Percentiles rank a stretch among this genome's conserved stretches.
Evolutionary conservation across 1,284 basidiomycete species (phyloP).

Genomic region (Cronartium ribicola): DNA sequence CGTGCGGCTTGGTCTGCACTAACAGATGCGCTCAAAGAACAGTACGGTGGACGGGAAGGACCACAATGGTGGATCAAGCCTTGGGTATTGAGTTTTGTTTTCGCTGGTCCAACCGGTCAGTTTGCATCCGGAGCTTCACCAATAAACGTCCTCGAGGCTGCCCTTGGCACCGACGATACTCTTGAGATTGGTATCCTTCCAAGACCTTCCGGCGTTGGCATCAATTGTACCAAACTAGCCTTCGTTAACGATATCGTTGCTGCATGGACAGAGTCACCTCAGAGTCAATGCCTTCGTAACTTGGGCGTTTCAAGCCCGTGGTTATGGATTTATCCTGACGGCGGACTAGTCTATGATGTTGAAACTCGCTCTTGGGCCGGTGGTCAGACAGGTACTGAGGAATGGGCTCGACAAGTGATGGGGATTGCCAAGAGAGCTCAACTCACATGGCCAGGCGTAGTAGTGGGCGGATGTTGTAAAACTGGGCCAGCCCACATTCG

Average conservation of each 20-base stretch:
- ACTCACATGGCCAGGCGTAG: slow-evolving; percentile 57
- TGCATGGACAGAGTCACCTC: slow-evolving; percentile 9
- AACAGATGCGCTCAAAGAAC: slow-evolving; percentile 48
- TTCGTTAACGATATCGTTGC: slow-evolving; percentile 2
- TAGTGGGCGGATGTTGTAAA: slow-evolving; percentile 71
- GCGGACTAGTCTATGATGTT: slow-evolving; percentile 61
- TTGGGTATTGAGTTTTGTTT: slow-evolving; percentile 74
- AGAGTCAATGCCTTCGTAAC: slow-evolving; percentile 25
- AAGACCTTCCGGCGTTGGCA: slow-evolving; percentile 59
- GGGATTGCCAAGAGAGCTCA: slow-evolving; percentile 38
- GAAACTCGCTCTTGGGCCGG: slow-evolving; percentile 56
- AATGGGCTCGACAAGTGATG: slow-evolving; percentile 41
- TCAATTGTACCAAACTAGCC: slow-evolving; percentile 64
- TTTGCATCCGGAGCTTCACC: slow-evolving; percentile 19
- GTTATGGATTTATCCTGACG: slow-evolving; percentile 71
- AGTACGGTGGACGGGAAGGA: slow-evolving; percentile 47
- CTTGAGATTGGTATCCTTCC: slow-evolving; percentile 39
- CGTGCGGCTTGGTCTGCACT: slow-evolving; percentile 55
- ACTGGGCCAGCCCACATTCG: slow-evolving; percentile 60
- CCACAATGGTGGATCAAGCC: slow-evolving; percentile 55
- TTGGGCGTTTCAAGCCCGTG: slow-evolving; percentile 52
- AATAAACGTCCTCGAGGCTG: slow-evolving; percentile 13
- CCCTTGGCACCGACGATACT: background rate
- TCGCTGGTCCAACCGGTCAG: slow-evolving; percentile 54
- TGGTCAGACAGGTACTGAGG: background rate